phyloP scores from a whole-genome alignment of 495 filamentous ascomycete species.

The Bathelium albidoporum region DNA sequence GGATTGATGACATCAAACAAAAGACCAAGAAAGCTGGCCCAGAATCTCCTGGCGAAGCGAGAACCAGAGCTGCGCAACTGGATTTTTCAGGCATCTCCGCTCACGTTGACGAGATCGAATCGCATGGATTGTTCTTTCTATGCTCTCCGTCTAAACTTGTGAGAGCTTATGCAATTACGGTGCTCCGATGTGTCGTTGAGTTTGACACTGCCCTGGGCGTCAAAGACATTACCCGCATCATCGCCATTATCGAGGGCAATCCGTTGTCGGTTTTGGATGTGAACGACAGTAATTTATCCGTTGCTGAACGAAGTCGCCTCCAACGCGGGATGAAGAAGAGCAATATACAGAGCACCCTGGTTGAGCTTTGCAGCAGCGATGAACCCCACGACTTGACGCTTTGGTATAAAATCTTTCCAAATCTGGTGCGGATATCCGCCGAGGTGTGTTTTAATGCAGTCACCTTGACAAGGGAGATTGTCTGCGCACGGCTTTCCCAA shows the following conservation, averaged over 20 bases:
- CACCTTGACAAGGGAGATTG: slow-evolving; percentile 76
- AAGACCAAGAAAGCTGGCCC: slow-evolving; percentile 65
- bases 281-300: slow-evolving; percentile 83
- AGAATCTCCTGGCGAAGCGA: slow-evolving; percentile 48
- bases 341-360: slow-evolving; percentile 71
- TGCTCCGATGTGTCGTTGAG: slow-evolving; percentile 82
- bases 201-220: slow-evolving; percentile 76
- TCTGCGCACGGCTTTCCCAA: slow-evolving; percentile 82
- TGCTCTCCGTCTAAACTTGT: slow-evolving; percentile 91
- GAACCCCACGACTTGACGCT: slow-evolving; percentile 87
- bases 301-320: slow-evolving; percentile 83
- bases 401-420: slow-evolving; percentile 97
- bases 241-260: slow-evolving; percentile 84
- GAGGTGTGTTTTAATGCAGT: slow-evolving; percentile 86
- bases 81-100: slow-evolving; percentile 80
- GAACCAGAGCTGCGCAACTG: slow-evolving; percentile 57
- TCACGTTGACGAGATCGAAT: slow-evolving; percentile 93
- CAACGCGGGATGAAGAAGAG: slow-evolving; percentile 83
- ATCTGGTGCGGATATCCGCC: slow-evolving; percentile 81
- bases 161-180: slow-evolving; percentile 80
- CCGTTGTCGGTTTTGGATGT: slow-evolving; percentile 80
- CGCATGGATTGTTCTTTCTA: slow-evolving; percentile 94
- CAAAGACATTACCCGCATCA: slow-evolving; percentile 70
- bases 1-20: slow-evolving; percentile 89
- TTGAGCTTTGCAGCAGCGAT: slow-evolving; percentile 92